phyloP scores from a whole-genome alignment of 768 basidiomycete species.

The Rhizopogon rudus region DNA sequence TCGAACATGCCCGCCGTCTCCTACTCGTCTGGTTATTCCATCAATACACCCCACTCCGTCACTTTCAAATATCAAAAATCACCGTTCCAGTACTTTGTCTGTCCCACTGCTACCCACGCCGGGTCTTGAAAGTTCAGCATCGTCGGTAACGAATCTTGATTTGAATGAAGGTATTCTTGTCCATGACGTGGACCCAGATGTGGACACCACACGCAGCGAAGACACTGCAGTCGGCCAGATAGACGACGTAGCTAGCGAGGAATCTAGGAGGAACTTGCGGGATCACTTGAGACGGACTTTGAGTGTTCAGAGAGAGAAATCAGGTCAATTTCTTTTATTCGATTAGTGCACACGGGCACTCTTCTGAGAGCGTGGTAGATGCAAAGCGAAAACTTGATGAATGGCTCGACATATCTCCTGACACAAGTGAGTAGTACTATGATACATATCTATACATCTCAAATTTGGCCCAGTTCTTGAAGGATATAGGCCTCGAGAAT shows the following conservation, averaged over 20 bases:
- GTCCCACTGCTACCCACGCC: constrained; percentile 26
- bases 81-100: neutral
- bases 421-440: constrained; percentile 28
- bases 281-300: constrained; percentile 71
- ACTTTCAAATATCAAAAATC: neutral
- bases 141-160: constrained; percentile 66
- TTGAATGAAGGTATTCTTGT: constrained; percentile 65
- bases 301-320: constrained; percentile 41
- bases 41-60: neutral
- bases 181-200: constrained; percentile 63
- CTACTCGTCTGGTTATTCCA: neutral
- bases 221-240: constrained; percentile 44
- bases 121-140: constrained; percentile 58
- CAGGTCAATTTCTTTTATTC: constrained; percentile 34
- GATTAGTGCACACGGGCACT: neutral
- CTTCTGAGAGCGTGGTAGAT: constrained; percentile 22
- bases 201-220: constrained; percentile 50
- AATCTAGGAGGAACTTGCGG: constrained; percentile 58
- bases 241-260: constrained; percentile 43
- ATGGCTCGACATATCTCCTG: constrained; percentile 27
- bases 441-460: neutral
- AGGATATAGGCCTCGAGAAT: constrained; percentile 54
- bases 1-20: neutral
- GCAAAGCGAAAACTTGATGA: constrained; percentile 22
- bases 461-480: neutral